Evolutionary conservation across 176 grass and related monocot genomes (phyloP), one percentile per base, ranked within the genome.

Genomic region (Pontederia crassipes): DNA sequence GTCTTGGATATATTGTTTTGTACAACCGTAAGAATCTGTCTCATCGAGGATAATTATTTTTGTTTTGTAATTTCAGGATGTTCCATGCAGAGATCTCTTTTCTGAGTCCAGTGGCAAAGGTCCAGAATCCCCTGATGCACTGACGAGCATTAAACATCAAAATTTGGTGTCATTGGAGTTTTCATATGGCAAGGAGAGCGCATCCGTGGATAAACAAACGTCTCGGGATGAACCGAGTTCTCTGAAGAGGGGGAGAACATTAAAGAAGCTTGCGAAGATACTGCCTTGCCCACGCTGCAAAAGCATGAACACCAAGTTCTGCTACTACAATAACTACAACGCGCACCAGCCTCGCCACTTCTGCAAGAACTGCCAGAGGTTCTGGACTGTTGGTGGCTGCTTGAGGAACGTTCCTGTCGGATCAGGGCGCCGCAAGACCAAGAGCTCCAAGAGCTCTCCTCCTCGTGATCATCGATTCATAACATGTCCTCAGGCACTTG

Each of bases 321-420:
- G 93, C 82, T 98, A 98, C 74, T 92, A 83, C 74, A 98, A 98
- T 71, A 98, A 98, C 74, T 98, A 98, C 57, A 98, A 92, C 74
- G 81, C 86, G 65, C 85, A 85, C 74, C 93, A 98, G 78, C 93
- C 93, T 0, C 76, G 93, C 17, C 82, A 98, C 71, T 98, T 92
- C 76, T 98, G 93, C 81, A 98, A 98, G 77, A 92, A 98, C 46
- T 98, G 93, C 75, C 93, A 92, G 76, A 85, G 93, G 64, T 98
- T 92, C 68, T 98, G 93, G 93, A 98, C 93, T 5, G 84, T 84
- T 0, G 93, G 93, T 0, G 93, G 93, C 12, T 75, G 84, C 67
- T 85, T 97, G 81, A 80, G 93, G 32, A 97, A 97, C 67, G 84
- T 97, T 45, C 93, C 93, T 0, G 87, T 92, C 12, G 93, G 93